Evolutionary conservation across 2,329 filamentous ascomycete species (phyloP), one percentile per base, ranked within the genome.

Genomic region (Colletotrichum nymphaeae): DNA sequence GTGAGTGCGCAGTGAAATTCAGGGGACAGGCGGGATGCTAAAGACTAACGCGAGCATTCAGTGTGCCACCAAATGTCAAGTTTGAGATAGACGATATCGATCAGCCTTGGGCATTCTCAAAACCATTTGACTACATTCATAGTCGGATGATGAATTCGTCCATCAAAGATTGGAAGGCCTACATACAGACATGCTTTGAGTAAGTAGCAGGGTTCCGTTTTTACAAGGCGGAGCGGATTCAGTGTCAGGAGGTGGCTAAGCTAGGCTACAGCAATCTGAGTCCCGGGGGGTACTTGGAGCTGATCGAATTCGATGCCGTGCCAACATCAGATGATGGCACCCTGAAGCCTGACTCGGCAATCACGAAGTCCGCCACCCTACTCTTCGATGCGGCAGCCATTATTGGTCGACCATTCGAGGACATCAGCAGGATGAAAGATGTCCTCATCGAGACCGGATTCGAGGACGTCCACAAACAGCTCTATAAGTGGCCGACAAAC

Each of bases 361-460:
- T 80, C 5, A 76, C 81, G 19, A 81, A 83, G 68, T 83, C 80
- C 80, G 77, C 76, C 0, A 56, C 74, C n/a, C 46, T 77, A 1
- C 79, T 83, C 60, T 70, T 82, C 0, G 76, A 83, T 57, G 77
- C 80, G 1, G 79, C 79, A 0, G 69, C 63, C 1, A 77, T 77
- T 4, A 72, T 83, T 11, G 78, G 79, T 1, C 78, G 81, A 1
- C 75, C 79, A 1, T 75, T 78, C 5, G 74, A 78, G 52, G 81
- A 79, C 42, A 79, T 76, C 0, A 73, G 75, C 0, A 35, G 65
- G 0, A 81, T 82, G 49, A 79, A 78, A 66, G 78, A 82, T 42
- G 82, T 84, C 63, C 82, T 90, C 77, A 78, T 80, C 12, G 85
- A 87, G n/a, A 87, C 85, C 0, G 89, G 89, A 1, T 91, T 91